Evolutionary conservation across 164 flowering plant genomes (phyloP).

Genomic region (Vitis riparia): DNA sequence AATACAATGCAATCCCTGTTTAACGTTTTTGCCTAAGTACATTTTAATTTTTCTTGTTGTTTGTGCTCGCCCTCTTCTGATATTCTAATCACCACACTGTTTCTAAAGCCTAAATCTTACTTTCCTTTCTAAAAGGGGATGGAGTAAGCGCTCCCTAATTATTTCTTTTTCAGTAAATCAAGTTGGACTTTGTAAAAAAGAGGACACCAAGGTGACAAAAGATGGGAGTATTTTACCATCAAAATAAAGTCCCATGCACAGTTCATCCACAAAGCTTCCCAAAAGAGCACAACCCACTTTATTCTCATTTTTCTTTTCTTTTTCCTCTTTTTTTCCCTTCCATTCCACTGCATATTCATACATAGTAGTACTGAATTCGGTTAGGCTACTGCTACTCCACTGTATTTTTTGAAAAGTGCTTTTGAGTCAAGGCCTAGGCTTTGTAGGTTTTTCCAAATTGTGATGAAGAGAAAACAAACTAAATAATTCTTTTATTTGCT

Average conservation of each 20-base stretch:
- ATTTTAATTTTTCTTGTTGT: slow-evolving; percentile 34
- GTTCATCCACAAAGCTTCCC: neutral
- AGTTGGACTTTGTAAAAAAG: slow-evolving; percentile 18
- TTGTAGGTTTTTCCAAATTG: too few species aligned
- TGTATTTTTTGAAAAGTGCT: too few species aligned
- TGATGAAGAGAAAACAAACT: too few species aligned
- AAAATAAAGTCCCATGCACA: slow-evolving; percentile 16
- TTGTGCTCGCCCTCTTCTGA: slow-evolving; percentile 20
- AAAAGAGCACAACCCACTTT: slow-evolving; percentile 12
- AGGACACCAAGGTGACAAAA: slow-evolving; percentile 19
- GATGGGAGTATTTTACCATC: slow-evolving; percentile 26
- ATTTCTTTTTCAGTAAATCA: slow-evolving; percentile 19
- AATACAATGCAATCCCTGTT: slow-evolving; percentile 22
- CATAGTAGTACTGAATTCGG: neutral
- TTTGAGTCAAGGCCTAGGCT: too few species aligned
- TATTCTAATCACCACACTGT: slow-evolving; percentile 4
- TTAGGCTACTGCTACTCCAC: too few species aligned
- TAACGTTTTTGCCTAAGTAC: slow-evolving; percentile 16
- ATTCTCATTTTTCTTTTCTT: neutral
- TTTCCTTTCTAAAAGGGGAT: slow-evolving; percentile 21
- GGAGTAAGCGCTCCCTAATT: slow-evolving; percentile 15
- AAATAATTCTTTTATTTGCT: too few species aligned
- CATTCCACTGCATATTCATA: neutral
- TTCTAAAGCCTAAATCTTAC: slow-evolving; percentile 7
- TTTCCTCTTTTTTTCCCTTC: neutral